Conservation (phyloP, 306 rosid genomes). For the Biancaea sappan region DNA sequence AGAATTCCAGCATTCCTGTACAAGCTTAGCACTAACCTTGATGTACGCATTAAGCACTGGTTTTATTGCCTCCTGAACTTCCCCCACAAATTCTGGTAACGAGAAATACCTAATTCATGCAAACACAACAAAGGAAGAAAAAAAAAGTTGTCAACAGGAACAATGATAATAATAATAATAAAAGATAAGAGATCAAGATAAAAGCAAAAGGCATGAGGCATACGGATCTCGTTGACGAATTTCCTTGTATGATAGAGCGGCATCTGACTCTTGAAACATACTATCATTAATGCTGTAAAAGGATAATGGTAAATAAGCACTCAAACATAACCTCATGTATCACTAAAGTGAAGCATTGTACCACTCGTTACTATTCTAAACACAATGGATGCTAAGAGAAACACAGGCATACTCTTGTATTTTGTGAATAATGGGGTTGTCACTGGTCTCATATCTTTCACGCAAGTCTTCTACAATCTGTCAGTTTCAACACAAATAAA, state of each 20-base stretch:
- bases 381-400: slow-evolving; percentile 21
- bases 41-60: slow-evolving; percentile 90
- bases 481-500: slow-evolving; percentile 41
- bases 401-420: slow-evolving; percentile 74
- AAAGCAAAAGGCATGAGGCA: slow-evolving; percentile 35
- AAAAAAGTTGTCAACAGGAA: slow-evolving; percentile 20
- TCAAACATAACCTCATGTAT: slow-evolving; percentile 8
- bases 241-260: slow-evolving; percentile 87
- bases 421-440: slow-evolving; percentile 75
- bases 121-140: slow-evolving; percentile 32
- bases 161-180: no score
- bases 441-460: slow-evolving; percentile 80
- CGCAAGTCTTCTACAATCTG: slow-evolving; percentile 88
- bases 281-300: slow-evolving; percentile 80
- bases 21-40: slow-evolving; percentile 53
- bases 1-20: slow-evolving; percentile 17
- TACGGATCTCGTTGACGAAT: slow-evolving; percentile 91
- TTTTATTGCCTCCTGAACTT: slow-evolving; percentile 84
- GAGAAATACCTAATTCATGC: slow-evolving; percentile 65
- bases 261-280: slow-evolving; percentile 86
- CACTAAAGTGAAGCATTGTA: slow-evolving; percentile 25
- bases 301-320: slow-evolving; percentile 22
- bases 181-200: slow-evolving; percentile 19
- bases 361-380: slow-evolving; percentile 13
- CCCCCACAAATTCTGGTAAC: slow-evolving; percentile 76